These are phyloP conservation scores for Avena eriantha DNA, from an alignment of 176 grass and related monocot species.

Conservation along the genomic window DNA sequence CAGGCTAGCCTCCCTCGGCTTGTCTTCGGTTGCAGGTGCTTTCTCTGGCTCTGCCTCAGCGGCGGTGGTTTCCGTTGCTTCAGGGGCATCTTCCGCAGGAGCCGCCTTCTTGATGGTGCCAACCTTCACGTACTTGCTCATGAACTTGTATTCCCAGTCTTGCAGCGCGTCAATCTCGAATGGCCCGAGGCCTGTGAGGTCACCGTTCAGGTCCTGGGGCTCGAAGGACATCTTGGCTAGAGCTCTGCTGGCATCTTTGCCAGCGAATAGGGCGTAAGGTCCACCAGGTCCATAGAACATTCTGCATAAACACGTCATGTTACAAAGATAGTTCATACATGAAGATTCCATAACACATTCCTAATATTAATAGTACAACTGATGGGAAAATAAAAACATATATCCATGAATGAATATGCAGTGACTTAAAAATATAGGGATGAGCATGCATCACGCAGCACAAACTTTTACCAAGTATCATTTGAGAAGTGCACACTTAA, in stretches of 20 bases:
- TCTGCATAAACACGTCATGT: constrained; percentile 45
- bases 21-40: constrained; percentile 24
- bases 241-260: constrained; percentile 89
- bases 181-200: constrained; percentile 77
- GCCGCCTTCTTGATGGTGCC: constrained; percentile 73
- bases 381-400: background rate
- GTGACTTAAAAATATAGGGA: background rate
- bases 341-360: background rate
- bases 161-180: constrained; percentile 85
- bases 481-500: background rate
- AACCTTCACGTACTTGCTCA: constrained; percentile 92
- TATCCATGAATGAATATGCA: constrained; percentile 21
- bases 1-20: background rate
- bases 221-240: constrained; percentile 93
- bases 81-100: constrained; percentile 47
- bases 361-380: background rate
- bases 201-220: constrained; percentile 67
- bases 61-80: constrained; percentile 28
- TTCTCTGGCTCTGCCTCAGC: constrained; percentile 6
- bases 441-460: constrained; percentile 14
- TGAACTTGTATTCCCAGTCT: constrained; percentile 97
- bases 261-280: constrained; percentile 81
- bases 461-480: background rate
- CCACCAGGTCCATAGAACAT: constrained; percentile 99
- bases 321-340: background rate